Conservation (phyloP, 2,329 filamentous ascomycete species). For the Penicillium occitanis region DNA sequence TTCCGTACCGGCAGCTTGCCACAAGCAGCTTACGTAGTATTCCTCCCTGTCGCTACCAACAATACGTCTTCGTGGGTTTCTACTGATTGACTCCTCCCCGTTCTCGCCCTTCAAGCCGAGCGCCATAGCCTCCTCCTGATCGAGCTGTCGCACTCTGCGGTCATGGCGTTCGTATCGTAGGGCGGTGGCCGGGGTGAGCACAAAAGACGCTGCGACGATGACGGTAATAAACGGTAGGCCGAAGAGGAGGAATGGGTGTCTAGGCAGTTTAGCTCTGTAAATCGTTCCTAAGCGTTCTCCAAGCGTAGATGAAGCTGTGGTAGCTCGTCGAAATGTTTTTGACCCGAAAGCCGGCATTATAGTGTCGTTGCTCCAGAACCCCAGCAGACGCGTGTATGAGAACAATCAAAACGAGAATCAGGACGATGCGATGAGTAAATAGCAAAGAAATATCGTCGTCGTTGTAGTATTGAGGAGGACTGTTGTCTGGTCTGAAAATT, state of each 20-base stretch:
- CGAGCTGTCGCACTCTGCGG: conserved; percentile 80
- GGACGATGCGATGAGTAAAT: background rate
- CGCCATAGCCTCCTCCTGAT: conserved; percentile 80
- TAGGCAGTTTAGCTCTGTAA: conserved; percentile 73
- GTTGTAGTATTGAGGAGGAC: background rate
- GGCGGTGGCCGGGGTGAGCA: conserved; percentile 90
- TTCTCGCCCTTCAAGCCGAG: conserved; percentile 65
- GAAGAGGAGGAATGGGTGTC: conserved; percentile 87
- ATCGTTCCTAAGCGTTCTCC: conserved; percentile 67
- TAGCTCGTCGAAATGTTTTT: conserved; percentile 68
- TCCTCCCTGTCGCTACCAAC: conserved; percentile 47
- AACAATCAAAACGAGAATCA: too few species aligned
- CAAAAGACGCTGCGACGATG: conserved; percentile 89
- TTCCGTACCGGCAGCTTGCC: background rate
- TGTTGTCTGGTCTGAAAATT: background rate
- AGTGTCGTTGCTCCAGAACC: too few species aligned
- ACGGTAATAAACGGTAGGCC: conserved; percentile 88
- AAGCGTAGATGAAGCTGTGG: conserved; percentile 52
- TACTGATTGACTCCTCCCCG: conserved; percentile 74
- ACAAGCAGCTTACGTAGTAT: conserved; percentile 46
- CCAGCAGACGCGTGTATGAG: background rate
- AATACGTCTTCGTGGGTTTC: conserved; percentile 46
- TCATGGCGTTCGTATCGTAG: conserved; percentile 93
- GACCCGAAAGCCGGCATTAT: conserved; percentile 64
- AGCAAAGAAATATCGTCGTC: background rate